Evolutionary conservation across 2,329 filamentous ascomycete genomes (phyloP), one percentile per base, ranked within the genome.

Genomic region (Pochonia chlamydosporia): DNA sequence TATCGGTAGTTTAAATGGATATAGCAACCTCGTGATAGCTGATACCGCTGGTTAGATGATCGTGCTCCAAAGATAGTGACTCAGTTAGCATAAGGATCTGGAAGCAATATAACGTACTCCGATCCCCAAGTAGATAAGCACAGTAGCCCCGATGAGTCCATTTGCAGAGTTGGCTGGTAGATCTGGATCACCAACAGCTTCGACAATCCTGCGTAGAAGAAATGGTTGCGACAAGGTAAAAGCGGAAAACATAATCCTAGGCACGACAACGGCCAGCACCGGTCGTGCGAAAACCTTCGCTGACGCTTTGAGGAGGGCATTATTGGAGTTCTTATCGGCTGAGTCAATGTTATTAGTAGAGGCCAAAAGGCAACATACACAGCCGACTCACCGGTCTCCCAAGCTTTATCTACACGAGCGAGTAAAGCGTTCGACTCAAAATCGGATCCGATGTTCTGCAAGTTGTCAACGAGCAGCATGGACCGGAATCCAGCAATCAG

Each of bases 171-270:
- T 56, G 26, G 56, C 46, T 21, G 52, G 48, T 39, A 49, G 30
- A 36, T 54, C 37, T 16, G 46, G 37, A 28, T 58, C 14, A n/a
- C 56, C 42, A 33, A 63, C 48, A 42, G 63, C 59, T 5, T 54
- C 40, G 3, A 69, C 48, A 1, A 66, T 49, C 2, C 53, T 54
- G 36, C 56, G 43, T 37, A 72, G 59, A 21, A 72, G 56, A n/a
- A 71, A 65, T 0, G 69, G 69, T 48, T 72, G 69, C 7, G 58
- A 57, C 48, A 70, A 69, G 3, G 46, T 61, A 50, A 71, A 67
- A 1, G 54, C 66, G 2, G 51, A 50, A 8, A 54, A 40, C 13
- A 51, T 53, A 10, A 67, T 39, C 7, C 66, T 55, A 6, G 65
- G 63, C 18, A 64, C 18, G 16, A 64, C 48, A n/a, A 47, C 46